These are phyloP conservation scores for Coriaria nepalensis DNA, from an alignment of 306 rosid species.

Conservation along the genomic window DNA sequence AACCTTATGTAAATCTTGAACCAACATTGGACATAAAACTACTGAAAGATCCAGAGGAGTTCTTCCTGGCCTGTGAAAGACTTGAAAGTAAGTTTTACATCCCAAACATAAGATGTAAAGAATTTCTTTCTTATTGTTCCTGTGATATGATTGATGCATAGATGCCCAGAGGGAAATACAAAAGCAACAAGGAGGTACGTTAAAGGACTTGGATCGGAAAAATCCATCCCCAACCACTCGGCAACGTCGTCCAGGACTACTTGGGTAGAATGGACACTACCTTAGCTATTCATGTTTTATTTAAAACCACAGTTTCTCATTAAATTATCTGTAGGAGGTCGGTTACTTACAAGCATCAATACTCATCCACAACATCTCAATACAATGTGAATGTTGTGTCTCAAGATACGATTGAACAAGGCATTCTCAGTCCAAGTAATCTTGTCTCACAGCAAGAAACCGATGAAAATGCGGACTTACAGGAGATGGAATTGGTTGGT, in stretches of 20 bases:
- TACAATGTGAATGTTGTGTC: slow-evolving; percentile 22
- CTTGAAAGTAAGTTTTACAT: slow-evolving; percentile 41
- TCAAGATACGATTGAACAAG: slow-evolving; percentile 35
- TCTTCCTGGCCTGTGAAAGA: slow-evolving; percentile 49
- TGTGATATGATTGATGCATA: slow-evolving; percentile 23
- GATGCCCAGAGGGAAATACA: slow-evolving; percentile 69
- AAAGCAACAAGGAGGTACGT: slow-evolving; percentile 37
- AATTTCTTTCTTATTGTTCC: not conserved
- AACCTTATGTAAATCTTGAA: slow-evolving; percentile 33
- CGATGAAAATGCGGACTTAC: slow-evolving; percentile 13
- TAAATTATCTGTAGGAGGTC: slow-evolving; percentile 34
- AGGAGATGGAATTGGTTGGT: slow-evolving; percentile 36
- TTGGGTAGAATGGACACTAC: slow-evolving; percentile 22
- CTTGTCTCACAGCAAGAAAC: slow-evolving; percentile 19
- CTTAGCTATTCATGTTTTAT: slow-evolving; percentile 2
- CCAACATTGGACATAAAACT: slow-evolving; percentile 35
- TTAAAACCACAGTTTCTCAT: slow-evolving; percentile 17
- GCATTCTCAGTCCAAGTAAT: slow-evolving; percentile 17
- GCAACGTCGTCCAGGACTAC: slow-evolving; percentile 58
- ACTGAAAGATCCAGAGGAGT: slow-evolving; percentile 49
- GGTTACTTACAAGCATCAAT: slow-evolving; percentile 45
- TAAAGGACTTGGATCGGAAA: slow-evolving; percentile 28
- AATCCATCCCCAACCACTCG: slow-evolving; percentile 25
- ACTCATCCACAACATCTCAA: slow-evolving; percentile 20
- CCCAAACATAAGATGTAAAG: slow-evolving; percentile 3